These are phyloP conservation scores for Verticillium klebahnii DNA, from an alignment of 2,329 filamentous ascomycete genomes.

Conservation along the genomic window DNA sequence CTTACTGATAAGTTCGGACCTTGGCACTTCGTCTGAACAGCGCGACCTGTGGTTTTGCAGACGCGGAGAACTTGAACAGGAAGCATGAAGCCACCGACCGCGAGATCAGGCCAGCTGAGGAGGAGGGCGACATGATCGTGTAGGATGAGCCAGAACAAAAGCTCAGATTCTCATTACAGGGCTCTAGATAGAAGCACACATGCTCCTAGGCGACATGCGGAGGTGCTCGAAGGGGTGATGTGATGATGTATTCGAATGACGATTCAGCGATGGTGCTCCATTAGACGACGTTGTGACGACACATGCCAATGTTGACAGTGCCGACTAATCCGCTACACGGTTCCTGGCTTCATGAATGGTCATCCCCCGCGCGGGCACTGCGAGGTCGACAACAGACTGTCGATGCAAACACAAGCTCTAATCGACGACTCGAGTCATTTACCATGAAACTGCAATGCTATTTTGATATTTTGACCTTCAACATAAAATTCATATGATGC, in stretches of 20 bases:
- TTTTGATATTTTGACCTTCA: not conserved
- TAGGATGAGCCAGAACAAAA: too few relatives aligned
- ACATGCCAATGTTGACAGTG: not conserved
- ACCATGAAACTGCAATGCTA: not conserved
- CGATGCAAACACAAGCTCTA: too few relatives aligned
- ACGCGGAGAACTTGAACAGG: slow-evolving; percentile 39
- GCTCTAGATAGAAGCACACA: not conserved
- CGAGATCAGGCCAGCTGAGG: not conserved
- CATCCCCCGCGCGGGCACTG: too few relatives aligned
- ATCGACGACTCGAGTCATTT: not conserved
- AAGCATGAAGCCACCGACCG: slow-evolving; percentile 45
- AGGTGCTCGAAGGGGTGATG: not conserved
- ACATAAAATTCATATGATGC: not conserved
- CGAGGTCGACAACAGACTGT: too few relatives aligned
- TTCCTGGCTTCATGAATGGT: not conserved
- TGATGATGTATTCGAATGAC: not conserved
- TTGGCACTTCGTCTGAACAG: slow-evolving; percentile 58
- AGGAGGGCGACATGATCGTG: not conserved
- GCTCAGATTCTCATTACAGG: not conserved
- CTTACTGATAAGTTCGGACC: slow-evolving; percentile 56
- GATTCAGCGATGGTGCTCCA: not conserved
- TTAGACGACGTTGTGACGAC: not conserved
- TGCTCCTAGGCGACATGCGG: not conserved
- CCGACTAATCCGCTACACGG: not conserved
- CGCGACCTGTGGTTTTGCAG: slow-evolving; percentile 44